phyloP scores from a whole-genome alignment of 1,284 basidiomycete genomes.

The Heterobasidion annosum region DNA sequence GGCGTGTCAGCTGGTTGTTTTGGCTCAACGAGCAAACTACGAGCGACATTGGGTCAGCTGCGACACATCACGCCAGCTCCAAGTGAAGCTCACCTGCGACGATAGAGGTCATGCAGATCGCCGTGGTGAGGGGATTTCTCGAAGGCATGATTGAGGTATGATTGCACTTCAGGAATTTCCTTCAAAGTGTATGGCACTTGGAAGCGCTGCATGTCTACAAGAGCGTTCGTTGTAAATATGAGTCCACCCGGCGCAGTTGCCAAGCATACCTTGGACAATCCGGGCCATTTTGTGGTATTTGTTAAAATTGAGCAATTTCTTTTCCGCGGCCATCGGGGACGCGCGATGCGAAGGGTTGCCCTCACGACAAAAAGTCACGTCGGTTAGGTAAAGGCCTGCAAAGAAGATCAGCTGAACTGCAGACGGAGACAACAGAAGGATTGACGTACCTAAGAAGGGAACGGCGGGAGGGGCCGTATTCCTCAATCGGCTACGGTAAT shows the following conservation, averaged over 20 bases:
- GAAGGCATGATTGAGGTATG: constrained; percentile 65
- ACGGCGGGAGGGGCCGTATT: constrained; percentile 83
- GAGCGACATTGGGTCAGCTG: constrained; percentile 4
- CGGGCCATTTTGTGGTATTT: constrained; percentile 87
- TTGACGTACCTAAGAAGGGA: constrained; percentile 76
- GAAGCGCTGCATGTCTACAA: constrained; percentile 84
- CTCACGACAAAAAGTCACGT: constrained; percentile 92
- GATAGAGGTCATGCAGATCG: constrained; percentile 74
- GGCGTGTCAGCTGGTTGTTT: constrained; percentile 65
- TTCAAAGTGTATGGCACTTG: constrained; percentile 81
- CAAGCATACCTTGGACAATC: constrained; percentile 67
- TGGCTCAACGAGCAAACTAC: constrained; percentile 71
- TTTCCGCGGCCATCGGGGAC: constrained; percentile 68
- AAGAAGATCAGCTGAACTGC: constrained; percentile 8
- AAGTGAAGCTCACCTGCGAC: constrained; percentile 51
- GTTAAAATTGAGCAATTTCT: constrained; percentile 92
- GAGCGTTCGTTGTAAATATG: not conserved
- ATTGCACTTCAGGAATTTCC: constrained; percentile 78
- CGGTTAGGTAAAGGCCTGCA: constrained; percentile 80
- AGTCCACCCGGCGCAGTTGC: constrained; percentile 1
- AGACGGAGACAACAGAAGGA: not conserved
- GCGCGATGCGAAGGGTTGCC: constrained; percentile 85
- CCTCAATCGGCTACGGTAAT: constrained; percentile 80
- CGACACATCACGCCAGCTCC: constrained; percentile 2
- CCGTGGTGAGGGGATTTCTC: constrained; percentile 65